These are phyloP conservation scores for Lentinula aciculospora DNA, from an alignment of 768 basidiomycete species.

Conservation along the genomic window DNA sequence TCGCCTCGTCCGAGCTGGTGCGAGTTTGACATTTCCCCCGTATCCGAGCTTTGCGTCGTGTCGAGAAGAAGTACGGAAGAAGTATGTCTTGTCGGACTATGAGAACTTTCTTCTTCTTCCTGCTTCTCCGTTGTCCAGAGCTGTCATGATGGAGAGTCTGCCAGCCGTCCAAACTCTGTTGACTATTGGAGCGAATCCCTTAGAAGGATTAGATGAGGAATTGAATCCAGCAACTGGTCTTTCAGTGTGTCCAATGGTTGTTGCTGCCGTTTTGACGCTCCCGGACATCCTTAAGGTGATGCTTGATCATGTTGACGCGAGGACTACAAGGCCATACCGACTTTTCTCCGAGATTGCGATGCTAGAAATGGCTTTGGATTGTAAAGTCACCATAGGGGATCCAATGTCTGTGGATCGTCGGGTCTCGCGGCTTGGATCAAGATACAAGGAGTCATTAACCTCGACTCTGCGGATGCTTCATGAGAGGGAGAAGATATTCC, in stretches of 20 bases:
- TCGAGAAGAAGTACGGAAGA: neutral
- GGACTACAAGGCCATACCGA: neutral
- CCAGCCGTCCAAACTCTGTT: slow-evolving; percentile 5
- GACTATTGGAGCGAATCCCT: slow-evolving; percentile 6
- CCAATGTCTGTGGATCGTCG: slow-evolving; percentile 9
- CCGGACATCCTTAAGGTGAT: neutral
- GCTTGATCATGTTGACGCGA: neutral
- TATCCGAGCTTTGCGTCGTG: neutral
- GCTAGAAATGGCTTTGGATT: slow-evolving; percentile 2
- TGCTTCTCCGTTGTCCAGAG: slow-evolving; percentile 9
- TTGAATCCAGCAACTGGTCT: neutral
- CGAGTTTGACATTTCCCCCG: neutral
- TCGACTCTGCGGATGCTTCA: slow-evolving; percentile 9
- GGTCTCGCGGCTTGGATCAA: slow-evolving; percentile 2
- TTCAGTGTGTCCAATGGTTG: neutral
- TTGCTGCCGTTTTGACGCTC: neutral
- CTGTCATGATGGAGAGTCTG: slow-evolving; percentile 8
- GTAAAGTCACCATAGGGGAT: slow-evolving; percentile 2
- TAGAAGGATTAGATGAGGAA: slow-evolving; percentile 3
- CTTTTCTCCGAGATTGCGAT: slow-evolving; percentile 1
- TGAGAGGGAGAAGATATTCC: neutral
- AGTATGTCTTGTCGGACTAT: slow-evolving; percentile 5
- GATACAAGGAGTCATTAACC: slow-evolving; percentile 4
- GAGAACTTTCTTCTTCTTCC: slow-evolving; percentile 6
- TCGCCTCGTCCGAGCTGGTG: neutral